phyloP scores from a whole-genome alignment of 805 yeast genomes.

The Schwanniomyces pseudopolymorphus region DNA sequence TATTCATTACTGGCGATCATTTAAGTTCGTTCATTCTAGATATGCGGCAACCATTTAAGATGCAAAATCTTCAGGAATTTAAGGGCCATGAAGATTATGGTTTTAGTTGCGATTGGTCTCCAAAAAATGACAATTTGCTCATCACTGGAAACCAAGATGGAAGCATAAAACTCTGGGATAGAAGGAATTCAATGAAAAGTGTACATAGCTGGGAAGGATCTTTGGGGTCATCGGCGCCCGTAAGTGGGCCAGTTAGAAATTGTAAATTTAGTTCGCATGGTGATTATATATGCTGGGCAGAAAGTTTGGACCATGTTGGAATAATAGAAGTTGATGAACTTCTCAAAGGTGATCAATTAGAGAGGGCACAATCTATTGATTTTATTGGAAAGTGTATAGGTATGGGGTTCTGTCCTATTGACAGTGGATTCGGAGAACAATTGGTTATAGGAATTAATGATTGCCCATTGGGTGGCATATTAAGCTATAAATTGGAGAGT shows the following conservation, averaged over 20 bases:
- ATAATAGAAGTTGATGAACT: constrained; percentile 40
- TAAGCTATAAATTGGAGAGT: constrained; percentile 45
- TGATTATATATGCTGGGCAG: constrained; percentile 52
- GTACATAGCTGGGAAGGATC: constrained; percentile 37
- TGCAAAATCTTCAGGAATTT: constrained; percentile 16
- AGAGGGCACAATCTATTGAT: constrained; percentile 47
- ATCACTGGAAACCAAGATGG: constrained; percentile 65
- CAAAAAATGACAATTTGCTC: constrained; percentile 37
- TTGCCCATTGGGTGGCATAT: constrained; percentile 55
- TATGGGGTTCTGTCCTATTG: constrained; percentile 44
- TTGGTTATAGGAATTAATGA: constrained; percentile 57
- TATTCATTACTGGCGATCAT: constrained; percentile 53
- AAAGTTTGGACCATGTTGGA: constrained; percentile 58
- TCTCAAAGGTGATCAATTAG: constrained; percentile 9
- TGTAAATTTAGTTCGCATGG: constrained; percentile 50
- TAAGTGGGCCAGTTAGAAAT: constrained; percentile 54
- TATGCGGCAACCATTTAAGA: constrained; percentile 23
- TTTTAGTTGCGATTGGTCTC: constrained; percentile 61
- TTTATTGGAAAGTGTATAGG: constrained; percentile 62
- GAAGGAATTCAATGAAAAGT: constrained; percentile 30
- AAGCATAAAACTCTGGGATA: constrained; percentile 53
- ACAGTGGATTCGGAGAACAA: constrained; percentile 44
- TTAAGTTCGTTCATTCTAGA: constrained; percentile 45
- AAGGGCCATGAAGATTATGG: constrained; percentile 56
- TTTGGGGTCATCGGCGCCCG: constrained; percentile 17